Evolutionary conservation across 139 green algal genomes (phyloP).

Genomic region (Zygnema circumcarinatum): DNA sequence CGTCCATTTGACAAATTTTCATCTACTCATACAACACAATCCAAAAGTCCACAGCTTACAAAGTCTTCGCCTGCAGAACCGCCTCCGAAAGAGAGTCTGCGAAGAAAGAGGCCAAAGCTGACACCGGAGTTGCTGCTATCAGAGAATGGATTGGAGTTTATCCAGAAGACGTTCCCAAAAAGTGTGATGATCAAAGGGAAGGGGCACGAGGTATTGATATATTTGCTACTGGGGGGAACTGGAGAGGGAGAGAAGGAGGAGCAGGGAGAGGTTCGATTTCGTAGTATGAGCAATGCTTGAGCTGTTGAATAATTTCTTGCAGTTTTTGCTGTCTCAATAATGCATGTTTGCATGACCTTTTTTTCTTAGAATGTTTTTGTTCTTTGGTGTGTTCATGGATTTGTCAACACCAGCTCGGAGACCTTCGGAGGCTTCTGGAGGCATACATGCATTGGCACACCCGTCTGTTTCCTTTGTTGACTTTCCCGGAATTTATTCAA

Average conservation of each 20-base stretch:
- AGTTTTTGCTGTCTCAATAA: not conserved
- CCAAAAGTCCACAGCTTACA: not conserved
- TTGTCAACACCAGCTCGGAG: constrained; percentile 23
- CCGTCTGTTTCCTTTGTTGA: constrained; percentile 35
- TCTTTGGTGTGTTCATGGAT: not conserved
- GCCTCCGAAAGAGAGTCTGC: not conserved
- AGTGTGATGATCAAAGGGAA: constrained; percentile 23
- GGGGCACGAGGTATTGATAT: constrained; percentile 41
- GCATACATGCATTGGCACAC: constrained; percentile 34
- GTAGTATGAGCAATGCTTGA: not conserved
- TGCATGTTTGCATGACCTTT: no score
- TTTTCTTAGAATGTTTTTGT: not conserved
- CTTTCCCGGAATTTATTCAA: constrained; percentile 47
- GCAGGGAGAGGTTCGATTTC: no score
- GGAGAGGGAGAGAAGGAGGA: no score
- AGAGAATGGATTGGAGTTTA: not conserved
- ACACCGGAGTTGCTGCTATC: constrained; percentile 31
- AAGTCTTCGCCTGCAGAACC: not conserved
- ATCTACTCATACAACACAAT: not conserved
- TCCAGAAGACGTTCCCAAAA: constrained; percentile 38
- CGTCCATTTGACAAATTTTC: not conserved
- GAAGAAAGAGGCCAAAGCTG: constrained; percentile 49
- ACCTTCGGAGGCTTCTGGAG: constrained; percentile 45
- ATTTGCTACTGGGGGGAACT: not conserved
- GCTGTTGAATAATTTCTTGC: not conserved